These are phyloP conservation scores for Rhizopogon salebrosus DNA, from an alignment of 768 basidiomycete species.

Conservation along the genomic window DNA sequence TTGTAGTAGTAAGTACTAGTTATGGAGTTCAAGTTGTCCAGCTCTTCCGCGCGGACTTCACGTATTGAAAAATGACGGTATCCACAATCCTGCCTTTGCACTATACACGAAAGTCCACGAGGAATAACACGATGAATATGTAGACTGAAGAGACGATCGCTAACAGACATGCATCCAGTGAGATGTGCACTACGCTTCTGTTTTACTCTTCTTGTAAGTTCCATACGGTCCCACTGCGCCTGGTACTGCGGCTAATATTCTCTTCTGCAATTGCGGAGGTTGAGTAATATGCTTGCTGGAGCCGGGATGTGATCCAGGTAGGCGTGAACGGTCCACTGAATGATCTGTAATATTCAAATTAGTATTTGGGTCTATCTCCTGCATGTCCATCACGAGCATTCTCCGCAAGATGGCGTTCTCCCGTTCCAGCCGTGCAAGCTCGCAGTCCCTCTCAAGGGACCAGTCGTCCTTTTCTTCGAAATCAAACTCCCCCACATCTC, in stretches of 20 bases:
- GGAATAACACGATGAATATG: background rate
- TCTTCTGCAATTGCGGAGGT: constrained; percentile 13
- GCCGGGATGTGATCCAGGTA: constrained; percentile 10
- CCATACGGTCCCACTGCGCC: constrained; percentile 39
- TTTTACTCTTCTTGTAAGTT: constrained; percentile 28
- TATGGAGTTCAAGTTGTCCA: no score
- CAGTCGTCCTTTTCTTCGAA: constrained; percentile 46
- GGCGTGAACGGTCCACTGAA: constrained; percentile 12
- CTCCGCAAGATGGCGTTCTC: constrained; percentile 82
- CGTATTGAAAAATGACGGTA: background rate
- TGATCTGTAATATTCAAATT: constrained; percentile 6
- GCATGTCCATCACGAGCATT: constrained; percentile 51
- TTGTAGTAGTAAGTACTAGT: no score
- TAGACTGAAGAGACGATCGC: background rate
- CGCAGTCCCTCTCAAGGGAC: constrained; percentile 86
- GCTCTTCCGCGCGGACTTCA: background rate
- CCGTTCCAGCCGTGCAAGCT: constrained; percentile 78
- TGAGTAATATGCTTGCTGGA: constrained; percentile 2
- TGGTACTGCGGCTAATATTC: constrained; percentile 28
- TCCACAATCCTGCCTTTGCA: background rate
- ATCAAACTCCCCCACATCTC: constrained; percentile 7
- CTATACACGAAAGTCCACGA: background rate
- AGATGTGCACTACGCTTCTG: background rate
- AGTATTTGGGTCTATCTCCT: constrained; percentile 6
- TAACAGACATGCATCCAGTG: background rate